Evolutionary conservation across 2,329 filamentous ascomycete species (phyloP).

Genomic region (Incumbomyces lentus): DNA sequence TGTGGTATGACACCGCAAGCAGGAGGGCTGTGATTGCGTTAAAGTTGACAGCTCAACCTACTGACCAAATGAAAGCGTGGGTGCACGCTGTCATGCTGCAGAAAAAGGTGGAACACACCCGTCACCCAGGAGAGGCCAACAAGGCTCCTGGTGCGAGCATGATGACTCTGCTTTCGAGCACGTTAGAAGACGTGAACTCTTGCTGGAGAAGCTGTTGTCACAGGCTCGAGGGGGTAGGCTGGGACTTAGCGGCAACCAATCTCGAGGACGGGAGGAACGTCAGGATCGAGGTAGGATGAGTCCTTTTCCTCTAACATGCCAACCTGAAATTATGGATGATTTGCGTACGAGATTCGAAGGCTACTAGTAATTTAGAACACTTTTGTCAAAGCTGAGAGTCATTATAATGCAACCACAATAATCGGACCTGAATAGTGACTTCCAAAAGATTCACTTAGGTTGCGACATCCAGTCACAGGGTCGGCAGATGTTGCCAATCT

Average conservation of each 20-base stretch:
- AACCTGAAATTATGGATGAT: no score
- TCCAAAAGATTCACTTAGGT: no score
- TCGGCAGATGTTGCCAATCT: no score
- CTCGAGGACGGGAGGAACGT: constrained; percentile 10
- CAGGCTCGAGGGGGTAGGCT: constrained; percentile 12
- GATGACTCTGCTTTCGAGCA: constrained; percentile 6
- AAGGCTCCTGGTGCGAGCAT: neutral
- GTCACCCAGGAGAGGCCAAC: neutral
- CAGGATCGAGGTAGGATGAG: neutral
- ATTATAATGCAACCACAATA: no score
- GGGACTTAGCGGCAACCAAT: constrained; percentile 15
- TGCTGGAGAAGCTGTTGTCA: constrained; percentile 10
- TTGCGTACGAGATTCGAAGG: no score
- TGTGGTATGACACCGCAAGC: constrained; percentile 43
- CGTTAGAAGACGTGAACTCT: constrained; percentile 9
- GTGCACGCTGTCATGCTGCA: constrained; percentile 41
- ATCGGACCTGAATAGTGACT: no score
- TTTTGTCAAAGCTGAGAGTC: no score
- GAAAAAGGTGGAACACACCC: neutral
- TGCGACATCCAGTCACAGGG: no score
- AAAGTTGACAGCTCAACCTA: constrained; percentile 45
- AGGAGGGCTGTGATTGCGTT: constrained; percentile 49
- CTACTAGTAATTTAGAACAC: no score
- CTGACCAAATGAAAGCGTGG: constrained; percentile 51
- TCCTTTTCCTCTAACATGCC: no score